These are phyloP conservation scores for Malus sieversii DNA, from an alignment of 306 rosid genomes.

Conservation along the genomic window DNA sequence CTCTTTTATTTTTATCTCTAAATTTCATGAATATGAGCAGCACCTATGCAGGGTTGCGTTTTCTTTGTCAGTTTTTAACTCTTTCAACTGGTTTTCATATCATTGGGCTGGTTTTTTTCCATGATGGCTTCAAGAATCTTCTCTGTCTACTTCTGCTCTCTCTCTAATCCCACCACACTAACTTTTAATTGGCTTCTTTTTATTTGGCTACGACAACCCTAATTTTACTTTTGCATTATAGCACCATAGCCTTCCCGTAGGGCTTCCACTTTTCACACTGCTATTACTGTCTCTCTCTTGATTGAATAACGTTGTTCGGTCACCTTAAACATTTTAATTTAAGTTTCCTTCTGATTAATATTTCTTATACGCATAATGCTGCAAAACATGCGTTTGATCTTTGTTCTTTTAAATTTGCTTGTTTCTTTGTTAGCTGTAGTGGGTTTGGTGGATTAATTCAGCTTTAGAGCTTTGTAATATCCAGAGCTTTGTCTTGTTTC, in stretches of 20 bases:
- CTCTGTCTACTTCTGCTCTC: constrained; percentile 34
- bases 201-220: not conserved
- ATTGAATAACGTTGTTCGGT: not conserved
- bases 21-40: constrained; percentile 20
- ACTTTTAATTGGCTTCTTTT: constrained; percentile 1
- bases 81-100: constrained; percentile 12
- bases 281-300: not conserved
- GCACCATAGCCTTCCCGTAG: not conserved
- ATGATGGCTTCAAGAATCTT: constrained; percentile 36
- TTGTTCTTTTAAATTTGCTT: not conserved
- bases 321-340: not conserved
- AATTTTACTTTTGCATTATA: not conserved
- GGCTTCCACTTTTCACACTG: constrained; percentile 6
- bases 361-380: not conserved
- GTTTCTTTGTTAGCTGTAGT: not conserved
- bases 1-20: constrained; percentile 22
- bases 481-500: not conserved
- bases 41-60: constrained; percentile 10
- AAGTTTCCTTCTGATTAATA: not conserved
- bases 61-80: constrained; percentile 19
- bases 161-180: not conserved
- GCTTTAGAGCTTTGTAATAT: not conserved
- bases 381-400: not conserved
- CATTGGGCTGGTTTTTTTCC: constrained; percentile 22
- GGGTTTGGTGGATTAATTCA: not conserved